A percentile compares a stretch with the other conserved stretches of the same genome.
phyloP scores from a whole-genome alignment of 2,329 filamentous ascomycete genomes.

The Metarhizium rileyi region DNA sequence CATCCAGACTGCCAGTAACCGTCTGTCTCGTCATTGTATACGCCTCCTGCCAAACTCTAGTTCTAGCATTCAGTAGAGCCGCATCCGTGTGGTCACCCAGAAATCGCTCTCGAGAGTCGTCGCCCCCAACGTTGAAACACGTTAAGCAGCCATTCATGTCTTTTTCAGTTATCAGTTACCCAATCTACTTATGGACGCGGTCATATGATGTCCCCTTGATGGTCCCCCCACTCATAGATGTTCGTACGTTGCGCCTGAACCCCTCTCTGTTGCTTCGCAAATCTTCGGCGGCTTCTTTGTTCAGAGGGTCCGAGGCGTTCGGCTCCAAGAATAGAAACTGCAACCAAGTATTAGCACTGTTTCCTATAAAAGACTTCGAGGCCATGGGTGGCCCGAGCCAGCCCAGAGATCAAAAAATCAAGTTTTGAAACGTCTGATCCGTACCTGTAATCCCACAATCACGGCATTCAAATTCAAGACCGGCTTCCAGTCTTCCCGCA shows the following conservation, averaged over 20 bases:
- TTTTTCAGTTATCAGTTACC: too few species aligned
- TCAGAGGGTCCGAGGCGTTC: slow-evolving; percentile 93
- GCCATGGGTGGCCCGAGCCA: not conserved
- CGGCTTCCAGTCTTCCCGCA: slow-evolving; percentile 98
- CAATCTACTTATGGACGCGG: slow-evolving; percentile 57
- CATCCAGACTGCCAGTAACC: not conserved
- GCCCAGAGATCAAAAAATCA: not conserved
- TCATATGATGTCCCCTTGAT: slow-evolving; percentile 70
- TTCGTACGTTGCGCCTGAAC: slow-evolving; percentile 85
- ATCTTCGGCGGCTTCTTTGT: slow-evolving; percentile 95
- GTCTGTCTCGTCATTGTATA: not conserved
- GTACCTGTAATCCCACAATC: slow-evolving; percentile 82
- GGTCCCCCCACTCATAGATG: slow-evolving; percentile 69
- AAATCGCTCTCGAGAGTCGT: too few species aligned
- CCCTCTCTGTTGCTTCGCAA: slow-evolving; percentile 73
- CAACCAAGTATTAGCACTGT: slow-evolving; percentile 14
- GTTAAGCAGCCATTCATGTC: not conserved
- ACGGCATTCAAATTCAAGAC: slow-evolving; percentile 95
- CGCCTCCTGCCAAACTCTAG: not conserved
- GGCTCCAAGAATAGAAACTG: slow-evolving; percentile 96
- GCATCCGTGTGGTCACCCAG: too few species aligned
- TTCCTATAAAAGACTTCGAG: not conserved
- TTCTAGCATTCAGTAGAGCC: too few species aligned
- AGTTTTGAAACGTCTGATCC: not conserved
- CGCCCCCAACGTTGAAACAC: too few species aligned